phyloP scores from a whole-genome alignment of 169 alveolate genomes.

The Plasmodium knowlesi region DNA sequence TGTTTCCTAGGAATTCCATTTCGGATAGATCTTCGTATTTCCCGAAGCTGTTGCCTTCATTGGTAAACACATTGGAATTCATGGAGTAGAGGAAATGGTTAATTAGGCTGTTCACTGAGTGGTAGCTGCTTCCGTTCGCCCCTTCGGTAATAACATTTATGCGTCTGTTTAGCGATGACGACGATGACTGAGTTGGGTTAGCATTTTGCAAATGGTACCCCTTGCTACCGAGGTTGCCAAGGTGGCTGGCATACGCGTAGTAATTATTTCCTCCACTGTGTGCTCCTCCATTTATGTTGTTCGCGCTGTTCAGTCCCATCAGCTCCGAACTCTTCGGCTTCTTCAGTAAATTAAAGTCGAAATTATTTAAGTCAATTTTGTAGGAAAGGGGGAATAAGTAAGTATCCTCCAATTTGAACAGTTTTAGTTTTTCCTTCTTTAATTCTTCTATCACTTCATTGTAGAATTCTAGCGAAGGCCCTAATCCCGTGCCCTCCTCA shows the following conservation, averaged over 20 bases:
- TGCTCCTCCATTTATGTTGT: background rate
- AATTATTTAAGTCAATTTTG: slow-evolving; percentile 70
- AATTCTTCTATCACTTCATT: slow-evolving; percentile 78
- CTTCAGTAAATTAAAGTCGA: slow-evolving; percentile 63
- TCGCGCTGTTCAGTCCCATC: background rate
- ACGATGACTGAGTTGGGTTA: slow-evolving; percentile 7
- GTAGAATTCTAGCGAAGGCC: slow-evolving; percentile 84
- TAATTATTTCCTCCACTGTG: background rate
- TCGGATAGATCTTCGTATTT: slow-evolving; percentile 36
- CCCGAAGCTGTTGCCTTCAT: background rate
- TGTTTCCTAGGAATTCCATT: slow-evolving; percentile 22
- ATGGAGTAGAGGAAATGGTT: slow-evolving; percentile 60
- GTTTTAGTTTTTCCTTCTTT: slow-evolving; percentile 69
- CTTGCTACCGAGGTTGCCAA: background rate
- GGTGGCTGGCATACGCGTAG: background rate
- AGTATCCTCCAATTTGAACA: slow-evolving; percentile 63
- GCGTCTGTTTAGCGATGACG: slow-evolving; percentile 27
- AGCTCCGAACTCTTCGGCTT: slow-evolving; percentile 52
- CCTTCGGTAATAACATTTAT: slow-evolving; percentile 28
- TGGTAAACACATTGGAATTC: slow-evolving; percentile 40
- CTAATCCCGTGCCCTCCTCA: slow-evolving; percentile 85
- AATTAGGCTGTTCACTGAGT: slow-evolving; percentile 45
- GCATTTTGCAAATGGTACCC: background rate
- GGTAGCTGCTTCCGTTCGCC: slow-evolving; percentile 1
- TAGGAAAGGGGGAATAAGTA: slow-evolving; percentile 64